phyloP scores from a whole-genome alignment of 305 asterid genomes.

The Petunia hybrid region DNA sequence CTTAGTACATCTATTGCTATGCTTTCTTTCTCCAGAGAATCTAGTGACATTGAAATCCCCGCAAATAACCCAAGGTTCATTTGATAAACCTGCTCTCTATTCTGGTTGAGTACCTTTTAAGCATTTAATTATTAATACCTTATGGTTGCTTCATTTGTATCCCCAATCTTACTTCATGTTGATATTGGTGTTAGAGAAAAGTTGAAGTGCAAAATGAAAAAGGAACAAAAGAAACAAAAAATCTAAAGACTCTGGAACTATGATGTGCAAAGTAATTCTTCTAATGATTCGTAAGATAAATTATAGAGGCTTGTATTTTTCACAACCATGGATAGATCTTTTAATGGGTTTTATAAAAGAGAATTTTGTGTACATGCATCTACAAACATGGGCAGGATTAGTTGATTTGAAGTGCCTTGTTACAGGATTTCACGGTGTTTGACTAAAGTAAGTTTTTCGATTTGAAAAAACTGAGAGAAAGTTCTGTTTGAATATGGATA shows the following conservation, averaged over 20 bases:
- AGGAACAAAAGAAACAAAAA: background rate
- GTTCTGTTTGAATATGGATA: conserved; percentile 9
- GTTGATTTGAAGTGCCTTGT: background rate
- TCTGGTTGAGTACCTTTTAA: background rate
- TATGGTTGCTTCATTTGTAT: conserved; percentile 4
- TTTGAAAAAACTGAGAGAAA: background rate
- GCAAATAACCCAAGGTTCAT: too few species aligned
- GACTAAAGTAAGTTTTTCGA: background rate
- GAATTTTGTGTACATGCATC: background rate
- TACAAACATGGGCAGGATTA: background rate
- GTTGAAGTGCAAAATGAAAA: background rate
- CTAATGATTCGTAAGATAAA: background rate
- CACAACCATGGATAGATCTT: background rate
- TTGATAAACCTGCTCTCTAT: too few species aligned
- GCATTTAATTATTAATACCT: background rate
- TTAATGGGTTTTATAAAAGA: background rate
- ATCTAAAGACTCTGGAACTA: background rate
- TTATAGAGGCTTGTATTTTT: background rate
- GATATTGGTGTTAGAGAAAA: background rate
- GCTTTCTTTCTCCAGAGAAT: too few species aligned
- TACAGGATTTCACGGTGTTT: background rate
- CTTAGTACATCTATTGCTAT: too few species aligned
- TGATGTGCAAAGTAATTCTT: background rate
- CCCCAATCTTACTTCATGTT: background rate
- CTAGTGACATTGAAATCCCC: too few species aligned